Percentiles rank a stretch among this genome's conserved stretches.
Conservation (phyloP, 208 protist genomes). For the Leishmania lainsoni region DNA sequence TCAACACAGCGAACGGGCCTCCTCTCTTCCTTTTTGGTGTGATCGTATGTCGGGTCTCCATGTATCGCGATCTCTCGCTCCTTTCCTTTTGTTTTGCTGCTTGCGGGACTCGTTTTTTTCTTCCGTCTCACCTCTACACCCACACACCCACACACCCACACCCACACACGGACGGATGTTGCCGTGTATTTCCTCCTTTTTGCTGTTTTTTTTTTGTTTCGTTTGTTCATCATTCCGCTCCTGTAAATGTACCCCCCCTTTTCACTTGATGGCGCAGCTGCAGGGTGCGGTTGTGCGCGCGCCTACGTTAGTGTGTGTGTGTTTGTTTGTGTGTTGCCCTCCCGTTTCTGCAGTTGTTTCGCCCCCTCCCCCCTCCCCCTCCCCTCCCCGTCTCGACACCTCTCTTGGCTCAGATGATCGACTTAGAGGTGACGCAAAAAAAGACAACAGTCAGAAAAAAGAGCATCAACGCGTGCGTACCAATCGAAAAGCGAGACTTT, state of each 20-base stretch:
- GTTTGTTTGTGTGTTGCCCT: background rate
- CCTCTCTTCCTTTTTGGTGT: background rate
- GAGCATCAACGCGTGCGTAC: background rate
- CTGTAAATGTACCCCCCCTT: background rate
- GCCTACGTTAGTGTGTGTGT: background rate
- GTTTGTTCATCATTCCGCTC: background rate
- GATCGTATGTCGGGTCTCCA: background rate
- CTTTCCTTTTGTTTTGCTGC: background rate
- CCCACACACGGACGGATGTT: background rate
- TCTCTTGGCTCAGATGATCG: background rate
- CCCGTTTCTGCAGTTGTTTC: constrained; percentile 6
- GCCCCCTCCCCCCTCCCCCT: background rate
- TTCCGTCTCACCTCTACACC: background rate
- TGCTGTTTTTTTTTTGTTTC: constrained; percentile 8
- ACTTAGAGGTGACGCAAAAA: background rate
- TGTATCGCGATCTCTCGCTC: background rate
- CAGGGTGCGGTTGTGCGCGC: background rate
- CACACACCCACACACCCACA: background rate
- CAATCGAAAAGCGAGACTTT: background rate
- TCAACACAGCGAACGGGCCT: background rate
- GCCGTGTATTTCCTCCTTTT: constrained; percentile 5
- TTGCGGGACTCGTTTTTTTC: background rate
- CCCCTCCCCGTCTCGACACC: background rate
- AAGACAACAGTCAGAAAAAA: background rate
- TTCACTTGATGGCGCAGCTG: background rate